Evolutionary conservation across 768 basidiomycete genomes (phyloP).

Genomic region (Ephemerocybe angulata): DNA sequence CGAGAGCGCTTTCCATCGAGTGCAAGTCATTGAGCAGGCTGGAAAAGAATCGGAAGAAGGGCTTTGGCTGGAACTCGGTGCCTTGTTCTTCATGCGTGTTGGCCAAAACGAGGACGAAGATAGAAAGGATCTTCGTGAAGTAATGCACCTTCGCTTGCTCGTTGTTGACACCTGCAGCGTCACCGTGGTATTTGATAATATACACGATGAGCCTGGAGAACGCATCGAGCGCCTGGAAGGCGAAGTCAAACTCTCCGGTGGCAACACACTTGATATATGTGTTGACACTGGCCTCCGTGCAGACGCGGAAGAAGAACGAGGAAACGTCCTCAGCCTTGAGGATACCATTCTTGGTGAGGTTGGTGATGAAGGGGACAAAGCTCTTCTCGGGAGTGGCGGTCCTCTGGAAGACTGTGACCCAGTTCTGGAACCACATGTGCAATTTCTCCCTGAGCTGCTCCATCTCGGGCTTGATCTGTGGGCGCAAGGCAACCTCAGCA

Average conservation of each 20-base stretch:
- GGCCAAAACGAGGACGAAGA: slow-evolving; percentile 93
- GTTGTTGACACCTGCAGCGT: slow-evolving; percentile 87
- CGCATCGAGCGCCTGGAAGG: slow-evolving; percentile 93
- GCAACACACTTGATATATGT: slow-evolving; percentile 77
- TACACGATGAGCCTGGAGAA: slow-evolving; percentile 93
- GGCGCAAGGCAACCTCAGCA: slow-evolving; percentile 30
- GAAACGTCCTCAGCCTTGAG: slow-evolving; percentile 94
- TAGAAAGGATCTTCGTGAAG: slow-evolving; percentile 93
- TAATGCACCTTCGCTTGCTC: slow-evolving; percentile 96
- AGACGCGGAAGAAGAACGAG: slow-evolving; percentile 97
- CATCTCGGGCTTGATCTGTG: slow-evolving; percentile 58
- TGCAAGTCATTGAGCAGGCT: slow-evolving; percentile 91
- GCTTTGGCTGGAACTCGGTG: slow-evolving; percentile 88
- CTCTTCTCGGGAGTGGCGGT: slow-evolving; percentile 89
- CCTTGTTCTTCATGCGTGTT: slow-evolving; percentile 95
- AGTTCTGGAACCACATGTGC: slow-evolving; percentile 85
- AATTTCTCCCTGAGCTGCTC: slow-evolving; percentile 75
- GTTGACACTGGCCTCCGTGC: slow-evolving; percentile 90
- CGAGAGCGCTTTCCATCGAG: slow-evolving; percentile 78
- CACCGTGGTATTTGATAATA: slow-evolving; percentile 99
- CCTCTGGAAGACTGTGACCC: slow-evolving; percentile 92
- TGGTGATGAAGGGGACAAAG: slow-evolving; percentile 96
- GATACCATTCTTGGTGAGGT: slow-evolving; percentile 94
- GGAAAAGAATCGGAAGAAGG: slow-evolving; percentile 98
- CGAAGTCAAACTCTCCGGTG: slow-evolving; percentile 66